Evolutionary conservation across 768 basidiomycete species (phyloP), one percentile per base, ranked within the genome.

Genomic region (Termitomyces sp.): DNA sequence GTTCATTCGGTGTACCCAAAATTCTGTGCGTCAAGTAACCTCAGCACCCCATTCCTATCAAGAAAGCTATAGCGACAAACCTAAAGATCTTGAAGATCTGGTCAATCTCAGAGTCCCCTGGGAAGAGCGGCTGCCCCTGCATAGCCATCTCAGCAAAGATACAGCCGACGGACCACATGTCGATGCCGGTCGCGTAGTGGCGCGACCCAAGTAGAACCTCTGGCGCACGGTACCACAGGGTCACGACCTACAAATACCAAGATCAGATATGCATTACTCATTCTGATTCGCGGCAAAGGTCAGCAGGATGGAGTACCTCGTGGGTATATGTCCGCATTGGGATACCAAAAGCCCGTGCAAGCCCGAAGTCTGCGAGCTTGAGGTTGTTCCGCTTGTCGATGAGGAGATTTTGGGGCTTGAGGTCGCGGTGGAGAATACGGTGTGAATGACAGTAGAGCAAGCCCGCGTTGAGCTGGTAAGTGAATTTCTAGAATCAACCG

Each of bases 151-250:
- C 97, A 8, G 96, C 96, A 70, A 97, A 94, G 72, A 99, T 98
- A 71, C 96, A 98, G 0, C 91, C 97, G 25, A 99, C 96, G n/a
- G 94, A 96, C 97, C 97, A 99, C 94, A 98, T 97, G 77, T 99
- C 97, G 69, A 99, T 92, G 3, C 94, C 93, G 2, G 97, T 99
- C 15, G 94, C 89, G 76, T 99, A 99, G 73, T 98, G 95, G 47
- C 96, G 87, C 5, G 93, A 91, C 36, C 96, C 96, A 1, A 99
- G 87, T 20, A 99, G 80, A 54, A 99, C 96, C 73, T 99, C 97
- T 3, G 97, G 97, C 5, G 96, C 94, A 53, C 97, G 93, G 72
- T 99, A 99, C 97, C 97, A 99, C 43, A 99, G 83, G 10, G 97
- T 99, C 25, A 99, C 97, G 52, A 99, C 97, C 97, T 99, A 11